phyloP scores from a whole-genome alignment of 306 rosid species.

The Trifolium fragiferum region DNA sequence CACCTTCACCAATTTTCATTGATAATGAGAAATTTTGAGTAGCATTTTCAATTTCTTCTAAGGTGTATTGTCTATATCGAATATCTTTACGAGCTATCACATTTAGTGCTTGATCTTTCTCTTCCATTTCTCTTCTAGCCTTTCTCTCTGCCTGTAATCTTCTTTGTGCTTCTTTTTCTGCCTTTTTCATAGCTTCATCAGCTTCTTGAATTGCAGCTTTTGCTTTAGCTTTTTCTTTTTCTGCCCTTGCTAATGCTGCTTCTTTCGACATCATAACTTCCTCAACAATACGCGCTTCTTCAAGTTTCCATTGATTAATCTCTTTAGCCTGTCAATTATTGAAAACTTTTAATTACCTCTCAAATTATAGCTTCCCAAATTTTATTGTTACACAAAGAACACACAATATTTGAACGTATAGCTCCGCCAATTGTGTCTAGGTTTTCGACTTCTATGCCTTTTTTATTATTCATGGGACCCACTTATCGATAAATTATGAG shows the following conservation, averaged over 20 bases:
- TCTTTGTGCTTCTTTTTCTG: slow-evolving; percentile 72
- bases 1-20: slow-evolving; percentile 89
- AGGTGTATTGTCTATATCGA: slow-evolving; percentile 72
- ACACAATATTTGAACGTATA: too few species aligned
- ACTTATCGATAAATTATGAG: too few species aligned
- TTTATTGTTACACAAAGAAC: too few species aligned
- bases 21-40: slow-evolving; percentile 64
- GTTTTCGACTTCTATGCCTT: too few species aligned
- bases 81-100: slow-evolving; percentile 59
- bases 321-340: slow-evolving; percentile 69
- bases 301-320: slow-evolving; percentile 72
- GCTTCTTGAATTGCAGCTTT: slow-evolving; percentile 78
- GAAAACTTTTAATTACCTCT: neutral
- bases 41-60: slow-evolving; percentile 76
- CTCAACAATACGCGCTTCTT: slow-evolving; percentile 63
- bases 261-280: slow-evolving; percentile 70
- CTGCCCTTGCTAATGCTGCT: slow-evolving; percentile 75
- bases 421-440: too few species aligned
- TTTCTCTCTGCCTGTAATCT: slow-evolving; percentile 69
- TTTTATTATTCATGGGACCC: too few species aligned
- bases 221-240: slow-evolving; percentile 78
- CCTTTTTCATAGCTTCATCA: slow-evolving; percentile 73
- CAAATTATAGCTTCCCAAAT: too few species aligned
- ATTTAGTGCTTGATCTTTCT: slow-evolving; percentile 65
- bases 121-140: slow-evolving; percentile 69